Evolutionary conservation across 768 basidiomycete species (phyloP), one percentile per base, ranked within the genome.

Genomic region (Mycena vitilis): DNA sequence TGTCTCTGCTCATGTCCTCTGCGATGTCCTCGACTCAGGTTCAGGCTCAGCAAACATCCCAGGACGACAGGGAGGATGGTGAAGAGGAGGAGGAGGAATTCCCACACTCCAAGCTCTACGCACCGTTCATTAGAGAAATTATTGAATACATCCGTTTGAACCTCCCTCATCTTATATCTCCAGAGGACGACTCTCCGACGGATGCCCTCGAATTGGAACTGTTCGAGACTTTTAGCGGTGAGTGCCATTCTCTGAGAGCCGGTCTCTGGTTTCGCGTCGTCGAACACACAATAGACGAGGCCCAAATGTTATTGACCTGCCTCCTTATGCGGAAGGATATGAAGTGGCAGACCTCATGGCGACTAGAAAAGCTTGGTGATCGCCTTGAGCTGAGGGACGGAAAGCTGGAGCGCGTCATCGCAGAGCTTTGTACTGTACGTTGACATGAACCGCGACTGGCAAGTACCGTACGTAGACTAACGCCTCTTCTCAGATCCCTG

Each of bases 291-390:
- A 56, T 42, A 62, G 51, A 52, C 13, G 51, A 62, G 15, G 51
- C 49, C 5, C 48, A 62, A n/a, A 52, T 22, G 51, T 34, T 53
- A 4, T 62, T 62, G 15, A 42, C 18, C 22, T 52, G 60, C n/a
- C 51, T 51, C 18, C 22, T 62, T 8, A 53, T 51, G 38, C 48
- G 51, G 36, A 62, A 62, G 60, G 51, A 62, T 18, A n/a, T 44
- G 23, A 62, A 62, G 16, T 53, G 59, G 59, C 59, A 60, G 5
- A 45, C 47, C 11, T 36, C 47, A 20, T 11, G 59, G 23, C 34
- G 47, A 13, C 9, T 60, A 12, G 11, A 37, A 18, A 51, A 60
- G n/a, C 59, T 60, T 13, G 59, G 59, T 12, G n/a, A 11, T 3
- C 59, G 59, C 22, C 59, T 60, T 3, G n/a, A 25, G 1, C 22